Evolutionary conservation across 1,139 yeast genomes (phyloP).

Genomic region (Candida pseudoviswanathii): DNA sequence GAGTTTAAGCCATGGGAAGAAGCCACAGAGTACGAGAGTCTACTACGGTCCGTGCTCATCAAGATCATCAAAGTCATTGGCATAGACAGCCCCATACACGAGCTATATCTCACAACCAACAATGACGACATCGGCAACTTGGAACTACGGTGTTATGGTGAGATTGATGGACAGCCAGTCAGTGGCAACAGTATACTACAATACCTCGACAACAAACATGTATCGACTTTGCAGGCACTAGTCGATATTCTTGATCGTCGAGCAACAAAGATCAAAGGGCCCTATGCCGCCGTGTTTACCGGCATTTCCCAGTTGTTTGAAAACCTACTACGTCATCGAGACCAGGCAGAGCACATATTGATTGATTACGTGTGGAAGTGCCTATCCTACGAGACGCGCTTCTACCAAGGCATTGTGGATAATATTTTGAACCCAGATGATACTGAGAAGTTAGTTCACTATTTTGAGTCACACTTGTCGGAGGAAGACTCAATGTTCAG

Average conservation of each 20-base stretch:
- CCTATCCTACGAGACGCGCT: constrained; percentile 23
- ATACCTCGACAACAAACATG: constrained; percentile 2
- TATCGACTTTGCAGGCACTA: constrained; percentile 8
- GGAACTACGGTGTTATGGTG: constrained; percentile 6
- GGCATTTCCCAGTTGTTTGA: constrained; percentile 24
- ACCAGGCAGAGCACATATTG: constrained; percentile 24
- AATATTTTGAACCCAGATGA: constrained; percentile 23
- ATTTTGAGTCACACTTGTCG: constrained; percentile 23
- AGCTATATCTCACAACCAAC: constrained; percentile 7
- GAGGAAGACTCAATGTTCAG: constrained; percentile 26
- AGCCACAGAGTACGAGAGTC: constrained; percentile 19
- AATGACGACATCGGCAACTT: constrained; percentile 11
- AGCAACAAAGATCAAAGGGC: constrained; percentile 24
- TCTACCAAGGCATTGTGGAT: constrained; percentile 20
- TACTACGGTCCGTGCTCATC: constrained; percentile 19
- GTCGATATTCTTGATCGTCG: constrained; percentile 15
- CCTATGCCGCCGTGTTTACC: constrained; percentile 22
- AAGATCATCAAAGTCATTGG: constrained; percentile 11
- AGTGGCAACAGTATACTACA: constrained; percentile 4
- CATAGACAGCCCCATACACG: not conserved
- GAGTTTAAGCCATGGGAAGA: constrained; percentile 13
- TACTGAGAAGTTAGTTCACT: constrained; percentile 25
- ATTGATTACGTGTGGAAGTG: constrained; percentile 24
- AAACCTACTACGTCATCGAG: constrained; percentile 22
- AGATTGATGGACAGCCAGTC: not conserved